phyloP scores from a whole-genome alignment of 2,329 filamentous ascomycete genomes.

The Raffaelea ambrosiae region DNA sequence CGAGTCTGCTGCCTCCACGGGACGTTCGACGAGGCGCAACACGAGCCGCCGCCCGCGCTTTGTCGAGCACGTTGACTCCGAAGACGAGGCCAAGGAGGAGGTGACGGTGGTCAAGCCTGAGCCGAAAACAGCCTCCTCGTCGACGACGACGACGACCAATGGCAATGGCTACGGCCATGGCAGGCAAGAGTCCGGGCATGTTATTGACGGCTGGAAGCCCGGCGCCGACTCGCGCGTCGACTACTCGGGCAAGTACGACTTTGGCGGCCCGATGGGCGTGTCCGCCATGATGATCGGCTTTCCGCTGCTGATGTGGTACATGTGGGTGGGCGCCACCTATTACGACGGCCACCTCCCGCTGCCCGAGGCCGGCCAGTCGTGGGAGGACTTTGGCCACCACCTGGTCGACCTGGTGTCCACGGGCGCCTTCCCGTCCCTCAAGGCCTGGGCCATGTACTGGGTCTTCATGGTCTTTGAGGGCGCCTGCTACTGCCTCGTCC shows the following conservation, averaged over 20 bases:
- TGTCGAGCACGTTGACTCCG: slow-evolving; percentile 34
- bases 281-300: slow-evolving; percentile 83
- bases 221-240: slow-evolving; percentile 56
- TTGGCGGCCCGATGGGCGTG: slow-evolving; percentile 79
- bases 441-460: slow-evolving; percentile 95
- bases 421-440: slow-evolving; percentile 71
- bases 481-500: slow-evolving; percentile 73
- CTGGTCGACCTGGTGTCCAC: slow-evolving; percentile 67
- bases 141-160: slow-evolving; percentile 12
- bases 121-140: no score
- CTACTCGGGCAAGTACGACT: slow-evolving; percentile 63
- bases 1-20: background rate
- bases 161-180: slow-evolving; percentile 21
- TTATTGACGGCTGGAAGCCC: slow-evolving; percentile 49
- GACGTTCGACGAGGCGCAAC: slow-evolving; percentile 19
- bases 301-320: slow-evolving; percentile 95
- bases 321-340: slow-evolving; percentile 95
- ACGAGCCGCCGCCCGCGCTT: slow-evolving; percentile 32
- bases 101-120: background rate
- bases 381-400: slow-evolving; percentile 62
- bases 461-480: slow-evolving; percentile 79
- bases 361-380: slow-evolving; percentile 56
- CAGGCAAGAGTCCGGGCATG: slow-evolving; percentile 18
- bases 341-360: slow-evolving; percentile 77
- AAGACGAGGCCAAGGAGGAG: background rate